Conservation (phyloP, 192 early-diverging fungal genomes). For the Dimargaris xerosporica region DNA sequence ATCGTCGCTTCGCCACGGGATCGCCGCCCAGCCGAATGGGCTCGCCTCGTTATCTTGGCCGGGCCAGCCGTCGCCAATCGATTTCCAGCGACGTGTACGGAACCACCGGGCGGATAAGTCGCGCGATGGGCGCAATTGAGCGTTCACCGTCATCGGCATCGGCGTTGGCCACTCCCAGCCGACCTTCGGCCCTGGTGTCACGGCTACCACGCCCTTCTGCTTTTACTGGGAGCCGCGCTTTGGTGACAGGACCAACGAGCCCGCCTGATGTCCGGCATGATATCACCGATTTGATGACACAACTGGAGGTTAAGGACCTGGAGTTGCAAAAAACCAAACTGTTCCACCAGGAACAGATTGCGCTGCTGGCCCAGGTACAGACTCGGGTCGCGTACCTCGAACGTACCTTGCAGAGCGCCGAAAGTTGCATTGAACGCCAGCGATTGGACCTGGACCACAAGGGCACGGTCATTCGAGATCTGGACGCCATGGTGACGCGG, state of each 20-base stretch:
- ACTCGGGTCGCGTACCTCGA: constrained; percentile 7
- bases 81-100: constrained; percentile 2
- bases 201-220: background rate
- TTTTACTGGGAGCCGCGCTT: background rate
- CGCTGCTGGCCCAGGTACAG: background rate
- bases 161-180: too few species aligned
- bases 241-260: background rate
- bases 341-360: constrained; percentile 10
- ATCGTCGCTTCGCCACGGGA: background rate
- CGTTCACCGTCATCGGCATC: too few species aligned
- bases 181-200: too few species aligned
- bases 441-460: background rate
- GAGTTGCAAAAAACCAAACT: constrained; percentile 9
- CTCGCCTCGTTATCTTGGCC: background rate
- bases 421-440: background rate
- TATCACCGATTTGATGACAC: constrained; percentile 1
- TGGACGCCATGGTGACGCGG: background rate
- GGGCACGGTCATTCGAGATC: background rate
- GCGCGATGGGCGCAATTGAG: too few species aligned
- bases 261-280: background rate
- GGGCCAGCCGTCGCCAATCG: constrained; percentile 6
- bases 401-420: background rate
- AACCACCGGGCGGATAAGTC: too few species aligned
- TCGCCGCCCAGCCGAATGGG: background rate
- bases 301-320: constrained; percentile 8